Base-by-base conservation (phyloP, 1,139 yeast genomes). In the Lodderomyces pseudojiufengensis region DNA sequence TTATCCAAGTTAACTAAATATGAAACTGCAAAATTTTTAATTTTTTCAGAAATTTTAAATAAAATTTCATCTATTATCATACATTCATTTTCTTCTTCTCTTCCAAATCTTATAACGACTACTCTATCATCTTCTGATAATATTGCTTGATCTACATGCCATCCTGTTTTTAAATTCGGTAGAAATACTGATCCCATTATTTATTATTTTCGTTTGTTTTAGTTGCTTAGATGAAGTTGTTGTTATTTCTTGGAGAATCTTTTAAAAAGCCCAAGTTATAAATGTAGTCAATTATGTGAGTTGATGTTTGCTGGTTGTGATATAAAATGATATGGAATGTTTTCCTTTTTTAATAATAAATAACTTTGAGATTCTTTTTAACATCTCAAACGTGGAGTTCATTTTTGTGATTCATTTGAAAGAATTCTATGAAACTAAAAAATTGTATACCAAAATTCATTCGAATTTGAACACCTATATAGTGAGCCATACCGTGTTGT, bases 81-180 rank as follows among this genome's bases (percentile, higher is more conserved):
- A 54, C 97, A 87, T 34, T 82, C 86, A 32, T 77, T 71, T 46
- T 84, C 87, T 39, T 69, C 54, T 46, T 85, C 95, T 28, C 84
- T 64, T 1, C 98, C 98, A 59, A 92, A 92, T 28, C 98, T 71
- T 21, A 92, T 75, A 10, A 90, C 82, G 15, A 92, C 97, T 9
- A 92, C 63, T 41, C 96, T 65, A 37, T 87, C 96, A 44, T 85
- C 95, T 52, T 92, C 98, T 1, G 76, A 63, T 12, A 73, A 63
- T 31, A 92, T 92, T 6, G 98, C 96, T 55, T 92, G 97, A 61
- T 94, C 99, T 20, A 92, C 98, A 55, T 92, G 98, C 95, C 80
- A 74, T 3, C 96, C 98, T 0, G 95, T 77, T 23, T 74, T 79
- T 44, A 92, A 65, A 57, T 90, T 95, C 9, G 96, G 95, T 37